A percentile compares a stretch with the other conserved stretches of the same genome.
Evolutionary conservation across 441 rosid species (phyloP).

Genomic region (Biscutella laevigata): DNA sequence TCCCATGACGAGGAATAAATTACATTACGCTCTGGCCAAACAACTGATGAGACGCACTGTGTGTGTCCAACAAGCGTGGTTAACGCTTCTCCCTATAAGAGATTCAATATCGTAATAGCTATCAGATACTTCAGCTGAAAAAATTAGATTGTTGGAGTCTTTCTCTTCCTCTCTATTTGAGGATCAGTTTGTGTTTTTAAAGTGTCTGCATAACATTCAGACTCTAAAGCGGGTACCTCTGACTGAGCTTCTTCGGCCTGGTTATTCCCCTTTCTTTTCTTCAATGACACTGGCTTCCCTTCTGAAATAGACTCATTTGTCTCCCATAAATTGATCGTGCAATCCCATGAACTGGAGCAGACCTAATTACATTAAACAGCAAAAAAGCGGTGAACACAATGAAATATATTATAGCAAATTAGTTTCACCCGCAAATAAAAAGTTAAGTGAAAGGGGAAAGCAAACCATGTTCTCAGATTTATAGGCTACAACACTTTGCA

Average conservation of each 20-base stretch:
- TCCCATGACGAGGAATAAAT: constrained; percentile 95
- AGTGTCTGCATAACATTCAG: constrained; percentile 1
- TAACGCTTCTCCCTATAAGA: constrained; percentile 61
- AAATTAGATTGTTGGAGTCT: not conserved
- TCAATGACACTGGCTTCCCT: constrained; percentile 50
- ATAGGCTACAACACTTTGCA: constrained; percentile 68
- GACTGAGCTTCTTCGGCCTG: constrained; percentile 47
- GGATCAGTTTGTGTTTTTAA: not conserved
- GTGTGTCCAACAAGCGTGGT: constrained; percentile 83
- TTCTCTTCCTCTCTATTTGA: not conserved
- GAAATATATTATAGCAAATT: not conserved
- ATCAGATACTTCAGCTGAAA: constrained; percentile 7
- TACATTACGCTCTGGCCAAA: constrained; percentile 67
- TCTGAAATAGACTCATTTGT: constrained; percentile 41
- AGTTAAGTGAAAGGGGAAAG: constrained; percentile 5
- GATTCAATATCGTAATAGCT: not conserved
- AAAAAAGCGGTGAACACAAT: not conserved
- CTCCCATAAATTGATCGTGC: constrained; percentile 71
- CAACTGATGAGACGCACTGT: constrained; percentile 70
- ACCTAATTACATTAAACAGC: constrained; percentile 34
- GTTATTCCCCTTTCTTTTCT: constrained; percentile 79
- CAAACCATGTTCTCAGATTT: constrained; percentile 65
- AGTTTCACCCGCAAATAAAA: not conserved
- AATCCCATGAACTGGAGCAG: constrained; percentile 95
- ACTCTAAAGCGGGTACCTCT: constrained; percentile 44